These are phyloP conservation scores for Maudiozyma pseudohumilis DNA, from an alignment of 805 yeast genomes.

Conservation along the genomic window DNA sequence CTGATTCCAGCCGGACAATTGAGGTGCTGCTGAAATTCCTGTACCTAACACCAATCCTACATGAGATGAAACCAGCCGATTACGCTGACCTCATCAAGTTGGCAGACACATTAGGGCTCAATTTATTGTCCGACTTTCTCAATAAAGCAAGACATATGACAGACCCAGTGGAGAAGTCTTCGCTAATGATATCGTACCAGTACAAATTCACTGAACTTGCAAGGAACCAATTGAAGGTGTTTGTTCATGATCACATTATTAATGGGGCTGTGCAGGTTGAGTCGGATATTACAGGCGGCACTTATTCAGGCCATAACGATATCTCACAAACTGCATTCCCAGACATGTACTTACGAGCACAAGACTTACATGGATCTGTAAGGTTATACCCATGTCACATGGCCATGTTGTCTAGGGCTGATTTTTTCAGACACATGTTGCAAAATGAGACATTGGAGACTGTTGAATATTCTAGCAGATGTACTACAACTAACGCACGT, in stretches of 20 bases:
- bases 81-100: constrained; percentile 22
- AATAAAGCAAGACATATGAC: constrained; percentile 22
- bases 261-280: constrained; percentile 5
- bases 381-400: constrained; percentile 54
- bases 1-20: neutral
- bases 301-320: constrained; percentile 2
- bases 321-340: constrained; percentile 26
- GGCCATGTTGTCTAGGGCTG: constrained; percentile 49
- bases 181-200: constrained; percentile 28
- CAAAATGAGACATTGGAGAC: constrained; percentile 22
- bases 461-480: neutral
- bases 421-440: constrained; percentile 54
- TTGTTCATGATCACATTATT: constrained; percentile 19
- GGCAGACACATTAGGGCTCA: constrained; percentile 30
- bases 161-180: constrained; percentile 27
- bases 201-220: constrained; percentile 24
- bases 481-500: neutral
- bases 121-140: constrained; percentile 31
- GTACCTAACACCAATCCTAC: constrained; percentile 34
- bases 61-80: constrained; percentile 28
- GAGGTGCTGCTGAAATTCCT: constrained; percentile 25
- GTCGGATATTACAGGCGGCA: too few species aligned
- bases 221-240: constrained; percentile 16
- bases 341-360: constrained; percentile 38
- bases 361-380: constrained; percentile 17